phyloP scores from a whole-genome alignment of 2,329 filamentous ascomycete genomes.

The Onygena corvina region DNA sequence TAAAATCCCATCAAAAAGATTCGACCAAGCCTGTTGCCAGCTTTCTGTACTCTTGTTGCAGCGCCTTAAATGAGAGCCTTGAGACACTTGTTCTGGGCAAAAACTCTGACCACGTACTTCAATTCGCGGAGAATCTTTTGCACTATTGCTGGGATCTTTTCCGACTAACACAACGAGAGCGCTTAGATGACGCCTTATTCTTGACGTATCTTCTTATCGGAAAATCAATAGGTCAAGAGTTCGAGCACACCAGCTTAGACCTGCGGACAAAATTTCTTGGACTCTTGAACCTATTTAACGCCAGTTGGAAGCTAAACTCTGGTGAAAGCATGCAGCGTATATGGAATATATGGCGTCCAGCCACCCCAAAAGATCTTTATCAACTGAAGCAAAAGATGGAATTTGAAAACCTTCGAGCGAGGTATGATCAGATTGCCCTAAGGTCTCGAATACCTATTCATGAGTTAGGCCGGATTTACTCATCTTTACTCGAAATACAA shows the following conservation, averaged over 20 bases:
- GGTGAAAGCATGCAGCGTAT: constrained; percentile 69
- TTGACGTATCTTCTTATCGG: constrained; percentile 42
- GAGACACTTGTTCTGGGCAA: constrained; percentile 14
- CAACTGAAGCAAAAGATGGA: constrained; percentile 28
- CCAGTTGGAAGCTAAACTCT: constrained; percentile 59
- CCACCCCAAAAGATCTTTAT: constrained; percentile 31
- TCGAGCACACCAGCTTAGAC: constrained; percentile 21
- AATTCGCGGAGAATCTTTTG: constrained; percentile 25
- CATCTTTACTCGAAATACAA: constrained; percentile 28
- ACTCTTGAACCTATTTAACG: constrained; percentile 47
- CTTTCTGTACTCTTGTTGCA: constrained; percentile 30
- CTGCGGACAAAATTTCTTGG: constrained; percentile 22
- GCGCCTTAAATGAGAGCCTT: constrained; percentile 27
- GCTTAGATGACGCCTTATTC: constrained; percentile 43
- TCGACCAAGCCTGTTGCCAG: constrained; percentile 30
- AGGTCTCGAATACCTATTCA: constrained; percentile 27
- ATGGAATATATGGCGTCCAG: constrained; percentile 61
- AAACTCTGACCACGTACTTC: constrained; percentile 21
- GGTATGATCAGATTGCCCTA: constrained; percentile 28
- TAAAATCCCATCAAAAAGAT: constrained; percentile 32
- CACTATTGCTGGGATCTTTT: constrained; percentile 41
- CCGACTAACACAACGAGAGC: constrained; percentile 28
- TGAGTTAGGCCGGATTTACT: constrained; percentile 28
- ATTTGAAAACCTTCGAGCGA: constrained; percentile 26
- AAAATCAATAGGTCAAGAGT: constrained; percentile 25